Base-by-base conservation (phyloP, 495 filamentous ascomycete species). In the Aspergillus sclerotioniger region DNA sequence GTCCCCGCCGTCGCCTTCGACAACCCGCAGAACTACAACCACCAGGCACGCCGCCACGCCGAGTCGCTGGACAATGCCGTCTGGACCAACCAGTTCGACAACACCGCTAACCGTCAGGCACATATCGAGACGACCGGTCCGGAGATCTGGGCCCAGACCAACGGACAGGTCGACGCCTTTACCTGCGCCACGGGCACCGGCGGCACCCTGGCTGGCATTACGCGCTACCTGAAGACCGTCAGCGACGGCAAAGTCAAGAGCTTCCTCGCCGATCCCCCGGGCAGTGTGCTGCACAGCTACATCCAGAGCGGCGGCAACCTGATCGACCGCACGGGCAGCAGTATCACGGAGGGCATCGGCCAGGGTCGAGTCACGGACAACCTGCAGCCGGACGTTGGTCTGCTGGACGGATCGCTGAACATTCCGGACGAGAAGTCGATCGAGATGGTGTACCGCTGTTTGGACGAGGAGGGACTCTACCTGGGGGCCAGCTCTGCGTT, bases 51-150 rank as follows among this genome's bases (percentile, higher is more conserved):
- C 45, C 80, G 94, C 12, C 92, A 97, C 72, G 94, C 94, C 35
- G 91, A 95, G 74, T 72, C 78, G 0, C 71, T 91, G 46, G 86
- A 89, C 2, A 97, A 97, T 73, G 92, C 94, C 7, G 92, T 97
- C 2, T 98, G 94, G 94, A 98, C 94, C 28, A 94, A 98, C 75
- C 94, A 98, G 71, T 98, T 98, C 77, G 94, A 98, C 68, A 98
- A 98, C 76, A 83, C 78, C 32, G 94, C 95, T 53, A 98, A 98
- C 72, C 84, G 95, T 29, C 86, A 88, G 69, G 93, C 93, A 25
- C 94, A 98, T 67, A 86, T 98, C 64, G 94, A 96, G 76, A 98
- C 93, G 0, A 98, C 94, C 1, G 94, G 94, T 0, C 94, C 94
- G 1, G 94, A 98, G 71, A 92, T 98, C 68, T 98, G 94, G 94